phyloP scores from a whole-genome alignment of 2,329 filamentous ascomycete genomes.

The Rutstroemia sydowiana region DNA sequence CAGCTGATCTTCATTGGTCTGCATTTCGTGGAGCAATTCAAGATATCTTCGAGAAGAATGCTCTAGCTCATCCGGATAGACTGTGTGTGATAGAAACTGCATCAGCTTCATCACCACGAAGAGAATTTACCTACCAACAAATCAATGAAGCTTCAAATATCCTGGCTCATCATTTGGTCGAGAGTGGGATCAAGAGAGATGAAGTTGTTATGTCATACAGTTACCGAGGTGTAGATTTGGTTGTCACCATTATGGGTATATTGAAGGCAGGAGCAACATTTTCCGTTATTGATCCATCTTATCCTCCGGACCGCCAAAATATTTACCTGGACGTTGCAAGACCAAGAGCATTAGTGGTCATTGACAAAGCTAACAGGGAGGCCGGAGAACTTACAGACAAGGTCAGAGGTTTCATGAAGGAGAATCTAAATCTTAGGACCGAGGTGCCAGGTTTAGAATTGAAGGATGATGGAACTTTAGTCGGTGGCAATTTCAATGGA shows the following conservation, averaged over 20 bases:
- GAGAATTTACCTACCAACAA: conserved; percentile 74
- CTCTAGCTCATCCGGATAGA: conserved; percentile 55
- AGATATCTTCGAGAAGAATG: conserved; percentile 51
- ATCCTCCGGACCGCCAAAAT: conserved; percentile 73
- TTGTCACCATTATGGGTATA: conserved; percentile 74
- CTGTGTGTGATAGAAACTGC: conserved; percentile 62
- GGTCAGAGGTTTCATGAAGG: conserved; percentile 59
- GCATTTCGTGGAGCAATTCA: conserved; percentile 52
- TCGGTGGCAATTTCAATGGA: conserved; percentile 60
- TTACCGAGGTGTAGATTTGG: conserved; percentile 71
- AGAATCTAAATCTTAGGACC: conserved; percentile 64
- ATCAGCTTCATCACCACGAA: conserved; percentile 43
- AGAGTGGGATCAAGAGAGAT: conserved; percentile 64
- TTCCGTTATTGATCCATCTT: conserved; percentile 69
- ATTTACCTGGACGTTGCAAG: conserved; percentile 76
- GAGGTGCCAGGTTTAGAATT: conserved; percentile 69
- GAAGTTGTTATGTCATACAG: conserved; percentile 94
- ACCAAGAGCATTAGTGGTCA: conserved; percentile 64
- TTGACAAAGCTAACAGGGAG: conserved; percentile 64
- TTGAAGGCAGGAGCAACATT: conserved; percentile 52
- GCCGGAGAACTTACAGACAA: conserved; percentile 53
- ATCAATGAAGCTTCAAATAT: conserved; percentile 80
- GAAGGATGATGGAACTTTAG: conserved; percentile 60
- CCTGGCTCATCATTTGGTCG: conserved; percentile 70
- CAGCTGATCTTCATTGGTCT: conserved; percentile 51